Conservation (phyloP, 139 green algal species). For the Closterium sp. region DNA sequence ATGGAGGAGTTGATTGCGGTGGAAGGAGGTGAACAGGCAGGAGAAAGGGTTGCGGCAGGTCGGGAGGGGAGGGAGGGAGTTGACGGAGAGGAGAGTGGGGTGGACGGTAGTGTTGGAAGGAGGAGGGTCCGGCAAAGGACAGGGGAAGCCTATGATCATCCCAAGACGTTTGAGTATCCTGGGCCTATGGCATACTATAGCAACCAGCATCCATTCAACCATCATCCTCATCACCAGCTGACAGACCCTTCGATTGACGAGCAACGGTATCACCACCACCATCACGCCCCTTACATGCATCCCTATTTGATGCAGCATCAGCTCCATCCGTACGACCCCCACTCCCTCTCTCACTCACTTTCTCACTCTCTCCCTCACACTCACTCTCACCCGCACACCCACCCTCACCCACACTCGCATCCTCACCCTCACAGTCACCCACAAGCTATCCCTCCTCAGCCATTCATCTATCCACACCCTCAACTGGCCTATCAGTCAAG, state of each 20-base stretch:
- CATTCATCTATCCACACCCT: neutral
- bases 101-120: neutral
- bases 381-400: no score
- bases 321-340: no score
- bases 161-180: neutral
- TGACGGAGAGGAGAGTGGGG: neutral
- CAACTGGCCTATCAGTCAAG: neutral
- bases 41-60: neutral
- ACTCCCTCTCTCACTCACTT: no score
- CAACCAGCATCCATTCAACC: neutral
- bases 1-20: neutral
- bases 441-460: no score
- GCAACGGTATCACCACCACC: neutral
- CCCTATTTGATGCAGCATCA: no score
- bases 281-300: no score
- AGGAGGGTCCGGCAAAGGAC: neutral
- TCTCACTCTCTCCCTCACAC: no score
- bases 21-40: neutral
- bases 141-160: neutral
- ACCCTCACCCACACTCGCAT: no score
- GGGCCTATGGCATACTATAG: neutral
- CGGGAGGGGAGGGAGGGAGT: no score
- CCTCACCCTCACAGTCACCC: no score
- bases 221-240: neutral
- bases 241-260: neutral